Conservation (phyloP, 2,329 filamentous ascomycete species). For the Saccharata proteae region DNA sequence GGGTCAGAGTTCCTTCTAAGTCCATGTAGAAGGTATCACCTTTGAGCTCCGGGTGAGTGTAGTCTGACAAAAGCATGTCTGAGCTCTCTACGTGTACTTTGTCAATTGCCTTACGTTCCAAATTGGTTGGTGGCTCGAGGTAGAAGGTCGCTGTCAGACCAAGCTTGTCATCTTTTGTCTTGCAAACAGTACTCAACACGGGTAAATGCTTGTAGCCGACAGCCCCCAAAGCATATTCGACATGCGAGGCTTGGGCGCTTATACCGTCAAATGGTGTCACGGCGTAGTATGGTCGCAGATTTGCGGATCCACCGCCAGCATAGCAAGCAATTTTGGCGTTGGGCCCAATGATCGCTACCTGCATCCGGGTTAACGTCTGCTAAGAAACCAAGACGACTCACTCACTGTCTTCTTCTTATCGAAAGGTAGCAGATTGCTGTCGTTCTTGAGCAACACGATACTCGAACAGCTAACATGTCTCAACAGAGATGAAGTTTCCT, state of each 20-base stretch:
- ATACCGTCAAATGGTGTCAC: constrained; percentile 18
- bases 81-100: constrained; percentile 7
- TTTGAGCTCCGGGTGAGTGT: constrained; percentile 7
- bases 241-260: constrained; percentile 6
- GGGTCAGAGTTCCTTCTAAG: constrained; percentile 10
- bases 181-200: constrained; percentile 1
- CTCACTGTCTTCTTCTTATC: constrained; percentile 48
- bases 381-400: too few relatives aligned
- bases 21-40: constrained; percentile 10
- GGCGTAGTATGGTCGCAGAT: constrained; percentile 16
- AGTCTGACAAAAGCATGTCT: constrained; percentile 9
- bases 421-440: constrained; percentile 50
- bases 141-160: constrained; percentile 6
- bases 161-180: constrained; percentile 4
- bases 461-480: constrained; percentile 54
- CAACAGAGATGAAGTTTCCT: constrained; percentile 47
- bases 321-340: constrained; percentile 45
- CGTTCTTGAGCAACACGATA: constrained; percentile 63
- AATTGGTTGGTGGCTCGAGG: constrained; percentile 6
- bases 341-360: constrained; percentile 59
- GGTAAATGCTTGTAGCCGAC: constrained; percentile 46
- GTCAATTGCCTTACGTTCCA: constrained; percentile 7
- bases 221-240: constrained; percentile 48
- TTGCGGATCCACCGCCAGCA: constrained; percentile 22
- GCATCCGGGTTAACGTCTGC: constrained; percentile 28